Evolutionary conservation across 2,329 filamentous ascomycete genomes (phyloP).

Genomic region (Metarhizium rileyi): DNA sequence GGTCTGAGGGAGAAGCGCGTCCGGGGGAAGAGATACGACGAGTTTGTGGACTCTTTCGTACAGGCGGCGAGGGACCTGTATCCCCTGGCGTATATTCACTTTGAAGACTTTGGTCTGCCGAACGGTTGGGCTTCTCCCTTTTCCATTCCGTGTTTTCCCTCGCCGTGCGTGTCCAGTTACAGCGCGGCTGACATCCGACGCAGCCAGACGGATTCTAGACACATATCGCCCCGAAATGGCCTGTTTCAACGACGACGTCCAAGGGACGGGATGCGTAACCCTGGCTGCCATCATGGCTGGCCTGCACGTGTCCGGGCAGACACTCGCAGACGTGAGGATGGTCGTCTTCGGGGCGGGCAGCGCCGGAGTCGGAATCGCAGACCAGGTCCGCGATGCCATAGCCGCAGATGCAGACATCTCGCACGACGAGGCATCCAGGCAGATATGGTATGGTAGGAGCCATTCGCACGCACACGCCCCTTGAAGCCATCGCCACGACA

Average conservation of each 20-base stretch:
- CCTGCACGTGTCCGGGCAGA: conserved; percentile 56
- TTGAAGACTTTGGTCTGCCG: conserved; percentile 74
- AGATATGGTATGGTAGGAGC: conserved; percentile 71
- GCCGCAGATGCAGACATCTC: conserved; percentile 54
- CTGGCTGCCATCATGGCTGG: conserved; percentile 73
- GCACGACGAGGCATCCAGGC: conserved; percentile 64
- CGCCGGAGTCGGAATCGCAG: conserved; percentile 77
- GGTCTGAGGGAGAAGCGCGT: conserved; percentile 59
- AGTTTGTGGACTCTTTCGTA: conserved; percentile 69
- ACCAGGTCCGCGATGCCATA: conserved; percentile 74
- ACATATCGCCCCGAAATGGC: conserved; percentile 62
- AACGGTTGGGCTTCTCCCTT: conserved; percentile 42
- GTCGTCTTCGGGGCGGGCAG: conserved; percentile 74
- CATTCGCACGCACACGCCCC: not conserved
- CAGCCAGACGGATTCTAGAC: conserved; percentile 64
- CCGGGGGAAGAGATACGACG: conserved; percentile 63
- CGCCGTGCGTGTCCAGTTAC: no score
- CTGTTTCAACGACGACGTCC: conserved; percentile 88
- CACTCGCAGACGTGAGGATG: conserved; percentile 58
- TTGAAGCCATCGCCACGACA: no score
- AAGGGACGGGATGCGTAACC: conserved; percentile 82
- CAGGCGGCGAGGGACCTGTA: conserved; percentile 57
- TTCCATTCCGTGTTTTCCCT: not conserved
- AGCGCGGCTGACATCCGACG: not conserved
- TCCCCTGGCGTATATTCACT: conserved; percentile 76